A percentile compares a stretch with the other conserved stretches of the same genome.
phyloP scores from a whole-genome alignment of 2,329 filamentous ascomycete species.

The Cladophialophora psammophila region DNA sequence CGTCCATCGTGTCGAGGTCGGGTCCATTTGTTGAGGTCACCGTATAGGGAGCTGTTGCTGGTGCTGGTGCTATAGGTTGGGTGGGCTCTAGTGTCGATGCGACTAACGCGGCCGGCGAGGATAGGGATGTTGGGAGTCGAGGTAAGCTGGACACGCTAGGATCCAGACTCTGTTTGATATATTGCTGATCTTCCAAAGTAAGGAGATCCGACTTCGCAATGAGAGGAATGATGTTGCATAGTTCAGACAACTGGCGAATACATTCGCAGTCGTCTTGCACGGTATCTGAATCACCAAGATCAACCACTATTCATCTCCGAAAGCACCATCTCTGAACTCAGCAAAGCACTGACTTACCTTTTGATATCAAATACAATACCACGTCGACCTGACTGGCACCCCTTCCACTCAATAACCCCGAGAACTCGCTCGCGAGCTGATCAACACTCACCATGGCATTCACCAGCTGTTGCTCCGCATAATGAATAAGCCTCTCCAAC shows the following conservation, averaged over 20 bases:
- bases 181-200: slow-evolving; percentile 62
- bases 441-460: slow-evolving; percentile 67
- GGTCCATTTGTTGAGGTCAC: slow-evolving; percentile 76
- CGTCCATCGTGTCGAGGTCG: slow-evolving; percentile 87
- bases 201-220: slow-evolving; percentile 79
- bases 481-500: slow-evolving; percentile 66
- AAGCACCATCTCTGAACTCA: too few species aligned
- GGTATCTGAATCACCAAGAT: slow-evolving; percentile 53
- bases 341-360: slow-evolving; percentile 60
- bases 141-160: slow-evolving; percentile 27
- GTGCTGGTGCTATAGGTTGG: slow-evolving; percentile 14
- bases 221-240: slow-evolving; percentile 86
- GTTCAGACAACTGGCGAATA: slow-evolving; percentile 70
- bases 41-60: slow-evolving; percentile 65
- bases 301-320: neutral
- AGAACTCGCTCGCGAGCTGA: slow-evolving; percentile 75
- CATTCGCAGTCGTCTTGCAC: slow-evolving; percentile 73
- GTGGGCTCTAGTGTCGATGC: neutral
- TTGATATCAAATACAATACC: slow-evolving; percentile 80
- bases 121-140: slow-evolving; percentile 30
- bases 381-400: slow-evolving; percentile 85
- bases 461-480: slow-evolving; percentile 74
- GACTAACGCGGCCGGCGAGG: neutral
- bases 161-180: slow-evolving; percentile 66
- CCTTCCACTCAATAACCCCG: slow-evolving; percentile 78